Conservation (phyloP, 2,329 filamentous ascomycete species). For the Reticulascus tulasneorum region DNA sequence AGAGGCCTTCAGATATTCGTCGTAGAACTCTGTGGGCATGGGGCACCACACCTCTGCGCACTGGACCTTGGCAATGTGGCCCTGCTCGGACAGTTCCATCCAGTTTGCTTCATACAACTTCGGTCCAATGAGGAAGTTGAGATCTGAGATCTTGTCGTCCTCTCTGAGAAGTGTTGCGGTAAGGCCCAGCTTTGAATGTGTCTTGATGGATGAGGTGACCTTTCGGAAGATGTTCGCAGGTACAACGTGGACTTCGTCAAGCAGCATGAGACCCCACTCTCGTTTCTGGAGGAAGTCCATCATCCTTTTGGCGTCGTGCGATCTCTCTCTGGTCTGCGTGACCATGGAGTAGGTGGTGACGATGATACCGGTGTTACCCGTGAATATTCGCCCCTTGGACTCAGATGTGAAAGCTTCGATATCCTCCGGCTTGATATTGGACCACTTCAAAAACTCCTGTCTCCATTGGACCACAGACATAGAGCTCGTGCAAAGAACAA, state of each 20-base stretch:
- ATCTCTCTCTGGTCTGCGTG: slow-evolving; percentile 81
- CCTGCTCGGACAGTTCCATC: slow-evolving; percentile 97
- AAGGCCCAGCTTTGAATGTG: slow-evolving; percentile 89
- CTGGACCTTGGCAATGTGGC: slow-evolving; percentile 94
- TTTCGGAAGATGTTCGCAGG: slow-evolving; percentile 94
- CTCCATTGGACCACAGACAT: slow-evolving; percentile 99
- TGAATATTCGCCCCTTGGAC: slow-evolving; percentile 77
- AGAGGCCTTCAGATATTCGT: slow-evolving; percentile 78
- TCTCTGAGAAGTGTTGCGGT: slow-evolving; percentile 93
- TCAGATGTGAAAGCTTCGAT: slow-evolving; percentile 94
- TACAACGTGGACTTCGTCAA: slow-evolving; percentile 97
- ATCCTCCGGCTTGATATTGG: slow-evolving; percentile 86
- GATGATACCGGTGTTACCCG: slow-evolving; percentile 88
- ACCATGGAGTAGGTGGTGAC: slow-evolving; percentile 99
- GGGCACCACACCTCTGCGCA: slow-evolving; percentile 99
- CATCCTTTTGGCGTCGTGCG: slow-evolving; percentile 93
- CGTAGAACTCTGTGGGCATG: slow-evolving; percentile 98
- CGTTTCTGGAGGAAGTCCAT: slow-evolving; percentile 87
- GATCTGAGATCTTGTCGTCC: slow-evolving; percentile 95
- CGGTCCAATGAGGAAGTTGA: slow-evolving; percentile 96
- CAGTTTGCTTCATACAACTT: slow-evolving; percentile 98
- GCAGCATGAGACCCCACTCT: slow-evolving; percentile 96
- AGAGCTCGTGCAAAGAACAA: slow-evolving; percentile 92
- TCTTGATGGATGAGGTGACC: slow-evolving; percentile 88
- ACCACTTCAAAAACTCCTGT: slow-evolving; percentile 96